Conservation (phyloP, 139 green algal species). For the Zygnema cylindricum region DNA sequence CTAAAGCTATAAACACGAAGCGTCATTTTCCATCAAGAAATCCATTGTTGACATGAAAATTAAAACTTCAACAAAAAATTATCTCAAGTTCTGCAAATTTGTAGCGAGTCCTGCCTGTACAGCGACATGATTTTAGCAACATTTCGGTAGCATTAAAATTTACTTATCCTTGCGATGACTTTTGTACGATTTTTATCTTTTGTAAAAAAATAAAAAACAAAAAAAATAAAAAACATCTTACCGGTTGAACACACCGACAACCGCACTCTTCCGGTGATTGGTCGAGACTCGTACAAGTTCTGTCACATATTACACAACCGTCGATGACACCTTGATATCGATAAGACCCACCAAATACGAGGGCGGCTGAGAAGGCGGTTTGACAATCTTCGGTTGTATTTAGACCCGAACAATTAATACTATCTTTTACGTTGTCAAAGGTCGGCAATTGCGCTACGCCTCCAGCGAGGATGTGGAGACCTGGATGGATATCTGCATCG, state of each 20-base stretch:
- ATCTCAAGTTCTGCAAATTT: no score
- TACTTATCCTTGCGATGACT: no score
- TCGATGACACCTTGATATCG: neutral
- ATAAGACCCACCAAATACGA: neutral
- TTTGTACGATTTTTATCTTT: no score
- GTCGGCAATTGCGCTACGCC: neutral
- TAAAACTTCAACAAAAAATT: no score
- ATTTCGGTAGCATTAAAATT: no score
- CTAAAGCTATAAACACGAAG: no score
- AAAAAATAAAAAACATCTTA: no score
- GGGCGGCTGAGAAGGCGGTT: neutral
- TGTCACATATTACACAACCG: neutral
- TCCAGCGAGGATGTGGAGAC: neutral
- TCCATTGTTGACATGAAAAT: no score
- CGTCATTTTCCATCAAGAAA: no score
- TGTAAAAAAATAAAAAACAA: no score
- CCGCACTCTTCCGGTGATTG: neutral
- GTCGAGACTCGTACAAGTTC: neutral
- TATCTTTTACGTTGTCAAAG: neutral
- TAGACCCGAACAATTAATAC: neutral
- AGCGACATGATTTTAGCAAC: no score
- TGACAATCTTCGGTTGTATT: neutral
- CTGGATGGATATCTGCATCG: conserved; percentile 1
- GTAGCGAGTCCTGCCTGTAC: no score
- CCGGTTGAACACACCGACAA: neutral